phyloP scores from a whole-genome alignment of 148 eudicot species.

The Camellia lanceoleosa region DNA sequence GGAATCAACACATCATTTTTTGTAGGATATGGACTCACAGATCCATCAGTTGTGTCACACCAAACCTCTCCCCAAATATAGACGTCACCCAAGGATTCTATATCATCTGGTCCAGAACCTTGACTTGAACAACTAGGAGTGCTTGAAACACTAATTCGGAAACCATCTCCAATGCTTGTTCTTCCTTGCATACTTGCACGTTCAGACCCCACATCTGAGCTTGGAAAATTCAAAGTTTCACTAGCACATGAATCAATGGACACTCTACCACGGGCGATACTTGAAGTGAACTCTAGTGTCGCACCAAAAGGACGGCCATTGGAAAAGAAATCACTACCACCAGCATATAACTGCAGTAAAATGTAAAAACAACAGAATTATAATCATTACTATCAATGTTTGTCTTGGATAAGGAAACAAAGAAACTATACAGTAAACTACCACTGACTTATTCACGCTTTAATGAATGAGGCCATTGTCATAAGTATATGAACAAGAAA shows the following conservation, averaged over 20 bases:
- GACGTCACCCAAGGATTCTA: conserved; percentile 76
- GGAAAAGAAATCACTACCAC: conserved; percentile 35
- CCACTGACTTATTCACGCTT: neutral
- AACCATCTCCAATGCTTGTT: conserved; percentile 57
- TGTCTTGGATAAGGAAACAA: conserved; percentile 4
- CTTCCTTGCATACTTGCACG: conserved; percentile 63
- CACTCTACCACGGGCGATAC: conserved; percentile 39
- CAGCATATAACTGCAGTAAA: conserved; percentile 41
- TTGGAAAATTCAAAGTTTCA: conserved; percentile 15
- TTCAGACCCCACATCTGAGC: conserved; percentile 62
- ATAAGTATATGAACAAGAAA: neutral
- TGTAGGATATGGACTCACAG: conserved; percentile 21
- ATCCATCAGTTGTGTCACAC: conserved; percentile 48
- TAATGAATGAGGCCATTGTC: neutral
- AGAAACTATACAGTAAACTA: neutral
- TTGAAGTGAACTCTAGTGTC: conserved; percentile 47
- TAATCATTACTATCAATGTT: neutral
- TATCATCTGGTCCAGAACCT: conserved; percentile 76
- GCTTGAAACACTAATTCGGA: conserved; percentile 76
- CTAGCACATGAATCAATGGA: conserved; percentile 42
- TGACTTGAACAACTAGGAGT: conserved; percentile 75
- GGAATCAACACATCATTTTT: conserved; percentile 56
- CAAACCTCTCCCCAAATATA: conserved; percentile 86
- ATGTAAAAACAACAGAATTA: conserved; percentile 8
- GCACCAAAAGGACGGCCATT: conserved; percentile 40